Evolutionary conservation across 2,329 filamentous ascomycete genomes (phyloP), one percentile per base, ranked within the genome.

Genomic region (Lachnellula occidentalis): DNA sequence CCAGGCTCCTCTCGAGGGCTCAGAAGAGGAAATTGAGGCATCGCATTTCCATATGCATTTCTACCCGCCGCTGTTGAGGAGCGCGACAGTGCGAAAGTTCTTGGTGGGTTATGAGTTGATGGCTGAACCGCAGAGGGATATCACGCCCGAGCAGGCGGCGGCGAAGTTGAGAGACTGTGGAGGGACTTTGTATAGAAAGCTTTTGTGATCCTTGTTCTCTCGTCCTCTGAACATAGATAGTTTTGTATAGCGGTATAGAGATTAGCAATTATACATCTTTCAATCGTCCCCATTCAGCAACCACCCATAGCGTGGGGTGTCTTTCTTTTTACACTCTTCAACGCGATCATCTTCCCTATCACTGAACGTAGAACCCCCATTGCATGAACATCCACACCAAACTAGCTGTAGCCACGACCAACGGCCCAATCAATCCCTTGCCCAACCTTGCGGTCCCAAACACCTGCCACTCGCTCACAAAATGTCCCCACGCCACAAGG

Each of bases 1-100:
- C 70, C 94, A 99, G 75, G 92, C 94, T 17, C 94, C 94, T 2
- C 78, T 99, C 6, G 82, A 87, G 24, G 91, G 90, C 21, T 87
- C 82, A 0, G 79, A 83, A 1, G 90, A 95, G 58, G 92, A 97
- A 71, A 81, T 92, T 51, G 88, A 96, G 64, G 85, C 85, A 58
- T 90, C 89, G 62, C 92, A 95, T 72, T 85, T 99, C 69, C 94
- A 99, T 72, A 86, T 99, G 76, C 94, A 99, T 74, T 99, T 99
- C 72, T 97, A 96, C 71, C 94, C 94, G 42, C 94, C 94, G 12
- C 78, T 99, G 46, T 78, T 99, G 60, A 85, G 94, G 54, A 96
- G 91, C 46, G 92, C 94, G 2, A 96, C 91, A 0, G 92, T 99
- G 46, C 85, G 89, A 64, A 99, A 99, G 75, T 99, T 97, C 74